Base-by-base conservation (phyloP, 2,329 filamentous ascomycete species). In the Colletotrichum sidae region DNA sequence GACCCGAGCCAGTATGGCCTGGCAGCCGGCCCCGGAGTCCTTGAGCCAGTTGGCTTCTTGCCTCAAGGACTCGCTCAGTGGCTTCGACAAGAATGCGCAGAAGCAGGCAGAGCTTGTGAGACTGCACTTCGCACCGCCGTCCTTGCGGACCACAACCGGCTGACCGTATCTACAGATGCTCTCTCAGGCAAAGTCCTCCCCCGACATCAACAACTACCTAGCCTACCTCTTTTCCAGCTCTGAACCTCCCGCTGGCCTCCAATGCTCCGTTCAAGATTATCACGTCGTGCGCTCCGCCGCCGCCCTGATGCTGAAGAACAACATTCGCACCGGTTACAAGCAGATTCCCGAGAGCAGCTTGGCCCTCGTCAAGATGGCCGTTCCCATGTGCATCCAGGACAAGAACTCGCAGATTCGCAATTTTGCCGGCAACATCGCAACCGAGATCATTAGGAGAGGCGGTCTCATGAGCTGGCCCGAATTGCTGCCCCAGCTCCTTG, bases 181-280 rank as follows among this genome's bases (percentile, higher is more conserved):
- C 72, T 85, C 88, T 70, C 92, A 97, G 81, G 96, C 95, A 67
- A 96, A 93, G 77, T 82, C 85, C 56, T 96, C 92, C 10, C 94
- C 94, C 53, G 95, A 98, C 77, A 92, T 97, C 83, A 95, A 96
- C 83, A 98, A 98, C 81, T 99, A 99, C 79, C 89, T 99, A 49
- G 92, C 93, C 71, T 97, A 92, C 79, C 87, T 99, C 68, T 93
- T 97, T 79, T 93, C 92, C 66, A 93, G 87, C 72, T 77, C 88
- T 61, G 84, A 89, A 69, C 82, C 84, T 55, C 88, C 91, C 51
- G 79, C 83, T 61, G 88, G 83, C 68, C 81, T 92, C 74, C 82
- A 83, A 70, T 86, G 87, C 71, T 86, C 84, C 56, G 73, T 83
- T 70, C 74, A 85, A 69, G 83, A 92, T 75, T 90, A 93, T 81